phyloP scores from a whole-genome alignment of 768 basidiomycete genomes.

The Lentinula sp. region DNA sequence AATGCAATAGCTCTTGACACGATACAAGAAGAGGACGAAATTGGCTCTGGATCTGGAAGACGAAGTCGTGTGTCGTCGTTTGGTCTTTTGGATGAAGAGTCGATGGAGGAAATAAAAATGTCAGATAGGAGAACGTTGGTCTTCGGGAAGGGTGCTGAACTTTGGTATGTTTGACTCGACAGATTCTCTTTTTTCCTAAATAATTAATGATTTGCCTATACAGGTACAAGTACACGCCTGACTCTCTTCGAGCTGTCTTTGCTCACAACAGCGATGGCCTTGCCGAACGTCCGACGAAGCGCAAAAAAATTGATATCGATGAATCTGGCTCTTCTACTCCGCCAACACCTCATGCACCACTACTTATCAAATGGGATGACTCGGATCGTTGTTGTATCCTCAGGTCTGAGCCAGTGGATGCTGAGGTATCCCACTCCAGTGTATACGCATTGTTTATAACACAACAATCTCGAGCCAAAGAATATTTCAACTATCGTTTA shows the following conservation, averaged over 20 bases:
- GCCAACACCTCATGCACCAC: neutral
- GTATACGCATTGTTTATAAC: neutral
- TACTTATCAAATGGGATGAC: slow-evolving; percentile 1
- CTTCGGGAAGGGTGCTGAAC: slow-evolving; percentile 2
- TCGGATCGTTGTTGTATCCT: slow-evolving; percentile 5
- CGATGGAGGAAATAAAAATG: neutral
- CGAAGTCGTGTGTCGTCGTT: neutral
- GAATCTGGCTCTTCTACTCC: neutral
- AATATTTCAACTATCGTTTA: neutral
- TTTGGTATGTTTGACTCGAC: neutral
- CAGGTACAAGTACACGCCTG: slow-evolving; percentile 4
- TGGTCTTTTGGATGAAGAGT: neutral
- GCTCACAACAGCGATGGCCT: neutral
- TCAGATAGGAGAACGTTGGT: neutral
- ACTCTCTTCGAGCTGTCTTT: neutral
- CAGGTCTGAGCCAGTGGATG: neutral
- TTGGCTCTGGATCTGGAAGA: neutral
- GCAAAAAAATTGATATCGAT: neutral
- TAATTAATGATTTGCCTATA: neutral
- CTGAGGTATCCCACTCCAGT: neutral
- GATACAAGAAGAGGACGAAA: neutral
- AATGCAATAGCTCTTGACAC: neutral
- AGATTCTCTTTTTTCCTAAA: neutral
- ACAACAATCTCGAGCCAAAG: neutral
- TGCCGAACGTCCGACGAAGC: neutral